Conservation (phyloP, 345 rosid genomes). For the Carallia pectinifolia region DNA sequence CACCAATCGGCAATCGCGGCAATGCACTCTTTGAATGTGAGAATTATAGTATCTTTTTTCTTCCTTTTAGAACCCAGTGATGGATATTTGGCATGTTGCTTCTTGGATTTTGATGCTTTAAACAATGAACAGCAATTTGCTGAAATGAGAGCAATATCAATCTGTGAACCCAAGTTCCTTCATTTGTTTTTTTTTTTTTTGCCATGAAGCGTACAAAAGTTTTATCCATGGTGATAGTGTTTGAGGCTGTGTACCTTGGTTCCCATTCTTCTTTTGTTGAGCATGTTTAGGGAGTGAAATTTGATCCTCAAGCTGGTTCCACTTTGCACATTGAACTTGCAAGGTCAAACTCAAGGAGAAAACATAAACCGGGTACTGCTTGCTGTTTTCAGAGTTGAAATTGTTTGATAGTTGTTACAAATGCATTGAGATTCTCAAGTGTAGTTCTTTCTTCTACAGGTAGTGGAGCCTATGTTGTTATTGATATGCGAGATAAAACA, state of each 20-base stretch:
- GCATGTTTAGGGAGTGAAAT: slow-evolving; percentile 64
- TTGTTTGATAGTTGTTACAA: not conserved
- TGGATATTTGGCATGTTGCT: too few species aligned
- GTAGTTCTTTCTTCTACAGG: slow-evolving; percentile 35
- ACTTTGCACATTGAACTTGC: slow-evolving; percentile 80
- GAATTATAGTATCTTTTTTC: slow-evolving; percentile 8
- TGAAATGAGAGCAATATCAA: too few species aligned
- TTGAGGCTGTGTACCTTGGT: not conserved
- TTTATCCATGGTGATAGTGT: not conserved
- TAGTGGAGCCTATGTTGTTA: slow-evolving; percentile 74
- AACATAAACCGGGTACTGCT: slow-evolving; percentile 56
- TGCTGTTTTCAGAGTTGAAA: not conserved
- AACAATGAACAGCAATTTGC: too few species aligned
- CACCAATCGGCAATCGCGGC: slow-evolving; percentile 71
- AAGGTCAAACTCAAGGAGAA: slow-evolving; percentile 78
- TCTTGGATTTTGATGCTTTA: too few species aligned
- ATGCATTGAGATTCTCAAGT: slow-evolving; percentile 2
- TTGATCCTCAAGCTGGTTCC: slow-evolving; percentile 80
- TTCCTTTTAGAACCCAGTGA: too few species aligned
- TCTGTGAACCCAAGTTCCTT: too few species aligned
- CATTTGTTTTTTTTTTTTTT: too few species aligned
- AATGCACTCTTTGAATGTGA: slow-evolving; percentile 68
- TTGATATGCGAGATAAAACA: slow-evolving; percentile 59
- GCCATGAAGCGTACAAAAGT: too few species aligned
- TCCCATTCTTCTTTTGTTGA: slow-evolving; percentile 9